Evolutionary conservation across 148 eudicot species (phyloP), one percentile per base, ranked within the genome.

Genomic region (Suaeda aralocaspica): DNA sequence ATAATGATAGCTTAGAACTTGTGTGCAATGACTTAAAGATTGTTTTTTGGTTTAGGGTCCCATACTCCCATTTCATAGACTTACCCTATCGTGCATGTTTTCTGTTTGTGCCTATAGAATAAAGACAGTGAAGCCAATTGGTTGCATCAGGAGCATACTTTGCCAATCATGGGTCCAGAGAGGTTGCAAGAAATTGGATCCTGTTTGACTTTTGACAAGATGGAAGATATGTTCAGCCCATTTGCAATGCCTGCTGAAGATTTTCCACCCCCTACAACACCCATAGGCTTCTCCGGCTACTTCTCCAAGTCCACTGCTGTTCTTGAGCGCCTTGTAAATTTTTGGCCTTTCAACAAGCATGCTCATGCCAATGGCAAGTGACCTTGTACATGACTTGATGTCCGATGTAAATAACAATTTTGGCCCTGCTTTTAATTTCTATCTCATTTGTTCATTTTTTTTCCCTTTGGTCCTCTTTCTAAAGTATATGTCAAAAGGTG

Each of bases 171-270:
- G 88, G 96, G 97, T 28, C 98, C 97, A 7, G 98, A 94, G 80
- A 91, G 98, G 84, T 78, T 94, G 66, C 97, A 94, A 84, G 96
- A 94, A 77, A 78, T 83, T 13, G 92, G 88, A 36, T 84, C 98
- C 14, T 94, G 79, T 75, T 73, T 94, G 76, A 91, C 92, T 8
- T 66, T 91, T 36, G 96, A 91, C 71, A 85, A 72, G 67, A 84
- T 94, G 92, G 98, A 94, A 79, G 78, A 76, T 69, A 85, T 94
- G 98, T 42, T 89, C 6, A 84, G 83, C 29, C 91, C 91, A 22
- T 94, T 94, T 76, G 98, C 98, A 31, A 94, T 94, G 98, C 98
- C 98, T 48, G 97, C 98, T 0, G 98, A 94, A 76, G 98, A 94
- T 72, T 94, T 94, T 25, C 96, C 98, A 33, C 96, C 98, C 9